Evolutionary conservation across 1,139 yeast genomes (phyloP), one percentile per base, ranked within the genome.

Genomic region (Diutina catenulata): DNA sequence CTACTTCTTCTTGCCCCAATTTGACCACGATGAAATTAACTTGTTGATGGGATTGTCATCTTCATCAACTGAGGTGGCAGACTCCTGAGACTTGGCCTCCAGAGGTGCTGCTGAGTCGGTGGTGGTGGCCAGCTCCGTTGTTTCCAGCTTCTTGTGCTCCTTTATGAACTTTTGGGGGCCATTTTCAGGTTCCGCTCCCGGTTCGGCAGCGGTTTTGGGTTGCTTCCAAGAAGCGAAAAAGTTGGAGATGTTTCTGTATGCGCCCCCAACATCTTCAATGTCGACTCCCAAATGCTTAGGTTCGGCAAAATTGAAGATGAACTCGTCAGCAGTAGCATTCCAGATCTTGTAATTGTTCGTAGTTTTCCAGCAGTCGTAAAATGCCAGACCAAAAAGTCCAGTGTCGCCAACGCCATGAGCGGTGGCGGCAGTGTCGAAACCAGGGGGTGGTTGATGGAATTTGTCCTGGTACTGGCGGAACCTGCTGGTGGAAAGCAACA

Each of bases 231-330:
- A 24, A 8, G n/a, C 14, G 13, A 31, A 31, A 14, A 31, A 31
- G 18, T 31, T 31, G 35, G 13, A 4, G 4, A 31, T 20, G n/a
- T 31, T 31, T 2, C 18, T 11, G 3, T 19, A 31, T 3, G 35
- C 18, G 24, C n/a, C 13, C 20, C 23, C 13, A 5, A 13, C 24
- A 9, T 31, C 35, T 15, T 20, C 24, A 3, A 59, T 46, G 15
- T 50, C 57, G 21, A 48, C 49, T 3, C 64, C 73, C 39, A 76
- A 53, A 55, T 88, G 96, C 42, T 69, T 68, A 1, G 96, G 95
- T 43, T 79, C 84, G 41, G 86, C 77, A 45, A 91, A 76, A 50
- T 87, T 94, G 60, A 88, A 88, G 25, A 91, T 65, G 49, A 88
- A 88, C 51, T 84, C 94, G 53, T 88, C 97, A 2, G 96, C 84